A percentile compares a stretch with the other conserved stretches of the same genome.
These are phyloP conservation scores for Astrothelium subdiscretum DNA, from an alignment of 495 filamentous ascomycete genomes.

Conservation along the genomic window DNA sequence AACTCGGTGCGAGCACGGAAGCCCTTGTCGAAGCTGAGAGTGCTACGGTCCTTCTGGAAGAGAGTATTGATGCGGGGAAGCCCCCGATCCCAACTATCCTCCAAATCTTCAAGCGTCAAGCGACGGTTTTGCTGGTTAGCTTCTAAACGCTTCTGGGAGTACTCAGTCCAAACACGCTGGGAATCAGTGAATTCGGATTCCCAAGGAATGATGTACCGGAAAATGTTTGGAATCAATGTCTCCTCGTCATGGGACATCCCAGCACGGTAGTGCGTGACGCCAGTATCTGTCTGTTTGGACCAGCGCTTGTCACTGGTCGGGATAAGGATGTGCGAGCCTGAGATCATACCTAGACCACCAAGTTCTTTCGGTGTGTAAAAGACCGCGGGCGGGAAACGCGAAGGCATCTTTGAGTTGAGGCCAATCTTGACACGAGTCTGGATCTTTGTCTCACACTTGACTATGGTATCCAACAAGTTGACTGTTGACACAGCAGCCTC, in stretches of 20 bases:
- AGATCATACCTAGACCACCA: constrained; percentile 98
- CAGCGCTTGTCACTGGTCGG: constrained; percentile 96
- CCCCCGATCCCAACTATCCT: constrained; percentile 98
- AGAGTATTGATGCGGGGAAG: constrained; percentile 97
- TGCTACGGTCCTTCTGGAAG: constrained; percentile 98
- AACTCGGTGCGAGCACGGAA: constrained; percentile 95
- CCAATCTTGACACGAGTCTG: constrained; percentile 99
- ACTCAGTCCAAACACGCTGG: constrained; percentile 97
- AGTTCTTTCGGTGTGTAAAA: constrained; percentile 99
- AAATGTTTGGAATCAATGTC: constrained; percentile 96
- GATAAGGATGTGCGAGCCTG: constrained; percentile 95
- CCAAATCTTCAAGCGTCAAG: constrained; percentile 89
- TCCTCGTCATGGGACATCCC: constrained; percentile 99
- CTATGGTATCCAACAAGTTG: constrained; percentile 90
- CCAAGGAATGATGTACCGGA: constrained; percentile 99
- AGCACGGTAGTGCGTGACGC: constrained; percentile 92
- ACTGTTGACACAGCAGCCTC: constrained; percentile 98
- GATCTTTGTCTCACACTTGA: constrained; percentile 99
- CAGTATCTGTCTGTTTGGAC: constrained; percentile 95
- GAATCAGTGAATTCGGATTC: constrained; percentile 99
- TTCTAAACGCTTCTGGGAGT: constrained; percentile 94
- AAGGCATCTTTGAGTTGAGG: constrained; percentile 99
- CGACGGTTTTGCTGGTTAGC: constrained; percentile 96
- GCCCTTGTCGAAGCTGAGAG: constrained; percentile 96
- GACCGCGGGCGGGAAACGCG: constrained; percentile 94